phyloP scores from a whole-genome alignment of 2,329 filamentous ascomycete genomes.

The Tolypocladium ovalisporum region DNA sequence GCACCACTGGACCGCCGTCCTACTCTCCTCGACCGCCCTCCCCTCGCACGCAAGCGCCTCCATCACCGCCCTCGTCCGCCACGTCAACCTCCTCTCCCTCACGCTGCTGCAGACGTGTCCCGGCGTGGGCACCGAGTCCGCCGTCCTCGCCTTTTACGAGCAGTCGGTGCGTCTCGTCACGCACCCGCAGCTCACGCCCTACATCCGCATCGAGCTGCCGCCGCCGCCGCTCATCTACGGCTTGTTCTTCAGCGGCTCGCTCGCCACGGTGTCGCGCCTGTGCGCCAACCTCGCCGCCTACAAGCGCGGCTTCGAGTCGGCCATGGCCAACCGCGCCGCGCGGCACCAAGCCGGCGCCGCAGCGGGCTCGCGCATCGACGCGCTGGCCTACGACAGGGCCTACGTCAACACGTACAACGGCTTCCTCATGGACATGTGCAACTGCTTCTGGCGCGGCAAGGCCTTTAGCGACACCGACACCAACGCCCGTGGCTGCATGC shows the following conservation, averaged over 20 bases:
- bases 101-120: conserved; percentile 46
- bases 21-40: conserved; percentile 28
- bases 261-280: conserved; percentile 55
- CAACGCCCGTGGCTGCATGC: conserved; percentile 47
- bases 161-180: conserved; percentile 45
- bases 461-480: conserved; percentile 57
- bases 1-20: conserved; percentile 41
- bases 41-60: conserved; percentile 24
- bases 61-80: conserved; percentile 31
- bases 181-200: conserved; percentile 34
- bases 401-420: conserved; percentile 67
- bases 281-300: conserved; percentile 60
- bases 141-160: conserved; percentile 62
- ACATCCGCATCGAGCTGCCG: conserved; percentile 58
- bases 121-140: conserved; percentile 33
- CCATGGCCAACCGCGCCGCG: conserved; percentile 33
- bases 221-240: conserved; percentile 58
- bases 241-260: conserved; percentile 55
- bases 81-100: conserved; percentile 45
- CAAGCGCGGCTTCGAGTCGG: conserved; percentile 62
- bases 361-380: conserved; percentile 16
- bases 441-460: conserved; percentile 67
- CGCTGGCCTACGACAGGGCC: conserved; percentile 39
- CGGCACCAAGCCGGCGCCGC: conserved; percentile 4
- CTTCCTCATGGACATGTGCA: conserved; percentile 79